phyloP scores from a whole-genome alignment of 345 rosid genomes.

The Rhodomyrtus tomentosa region DNA sequence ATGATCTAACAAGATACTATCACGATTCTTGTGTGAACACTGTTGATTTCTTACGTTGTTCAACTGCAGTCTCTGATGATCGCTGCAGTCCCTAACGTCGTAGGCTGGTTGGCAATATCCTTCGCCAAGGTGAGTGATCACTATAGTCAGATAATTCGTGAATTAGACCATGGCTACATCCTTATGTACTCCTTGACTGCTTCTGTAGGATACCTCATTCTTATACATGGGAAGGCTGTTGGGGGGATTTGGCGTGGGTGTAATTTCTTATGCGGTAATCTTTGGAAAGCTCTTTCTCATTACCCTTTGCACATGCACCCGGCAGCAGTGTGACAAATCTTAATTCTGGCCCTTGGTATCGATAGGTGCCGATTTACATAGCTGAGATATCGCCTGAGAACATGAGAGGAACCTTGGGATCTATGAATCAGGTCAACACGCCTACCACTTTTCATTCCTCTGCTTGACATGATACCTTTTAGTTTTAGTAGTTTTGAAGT shows the following conservation, averaged over 20 bases:
- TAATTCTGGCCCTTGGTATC: background rate
- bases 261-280: slow-evolving; percentile 59
- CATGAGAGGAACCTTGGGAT: slow-evolving; percentile 65
- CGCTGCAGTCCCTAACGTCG: slow-evolving; percentile 64
- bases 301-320: background rate
- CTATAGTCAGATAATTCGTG: background rate
- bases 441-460: background rate
- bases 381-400: slow-evolving; percentile 73
- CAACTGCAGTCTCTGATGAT: slow-evolving; percentile 53
- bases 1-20: background rate
- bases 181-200: background rate
- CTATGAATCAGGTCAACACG: slow-evolving; percentile 47
- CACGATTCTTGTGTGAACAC: slow-evolving; percentile 7
- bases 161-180: background rate
- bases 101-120: slow-evolving; percentile 64
- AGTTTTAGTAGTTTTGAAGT: background rate
- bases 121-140: slow-evolving; percentile 45
- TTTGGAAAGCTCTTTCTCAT: background rate
- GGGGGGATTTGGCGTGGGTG: slow-evolving; percentile 72
- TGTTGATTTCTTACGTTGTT: slow-evolving; percentile 24
- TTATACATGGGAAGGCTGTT: slow-evolving; percentile 68
- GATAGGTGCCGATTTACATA: slow-evolving; percentile 67
- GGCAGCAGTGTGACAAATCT: background rate
- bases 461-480: background rate
- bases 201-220: slow-evolving; percentile 49